Conservation (phyloP, 164 flowering plant species). For the Santalum album region DNA sequence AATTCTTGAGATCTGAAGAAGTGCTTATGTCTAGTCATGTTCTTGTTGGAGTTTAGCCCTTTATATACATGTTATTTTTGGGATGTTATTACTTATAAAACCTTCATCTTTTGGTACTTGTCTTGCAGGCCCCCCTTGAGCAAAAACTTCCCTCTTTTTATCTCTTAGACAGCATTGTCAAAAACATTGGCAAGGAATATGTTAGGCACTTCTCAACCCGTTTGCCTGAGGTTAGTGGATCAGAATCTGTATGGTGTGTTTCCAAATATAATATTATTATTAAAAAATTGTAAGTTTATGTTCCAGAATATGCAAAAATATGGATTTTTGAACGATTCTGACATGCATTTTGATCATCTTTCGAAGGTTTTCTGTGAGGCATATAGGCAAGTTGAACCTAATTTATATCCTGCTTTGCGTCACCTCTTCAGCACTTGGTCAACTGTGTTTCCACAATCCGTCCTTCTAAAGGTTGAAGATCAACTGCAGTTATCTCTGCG, state of each 20-base stretch:
- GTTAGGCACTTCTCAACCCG: conserved; percentile 61
- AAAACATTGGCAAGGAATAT: conserved; percentile 82
- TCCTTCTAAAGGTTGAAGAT: conserved; percentile 54
- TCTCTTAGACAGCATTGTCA: conserved; percentile 90
- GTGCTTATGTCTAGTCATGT: too few species aligned
- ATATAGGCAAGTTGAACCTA: conserved; percentile 72
- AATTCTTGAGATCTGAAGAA: too few species aligned
- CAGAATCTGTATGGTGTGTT: background rate
- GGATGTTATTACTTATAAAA: too few species aligned
- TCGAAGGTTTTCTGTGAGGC: conserved; percentile 79
- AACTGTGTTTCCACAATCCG: conserved; percentile 61
- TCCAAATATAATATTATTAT: background rate
- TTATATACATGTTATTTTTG: too few species aligned
- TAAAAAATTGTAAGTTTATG: background rate
- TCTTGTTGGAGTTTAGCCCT: too few species aligned
- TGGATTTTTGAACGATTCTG: background rate
- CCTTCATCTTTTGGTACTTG: too few species aligned
- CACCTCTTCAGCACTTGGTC: conserved; percentile 96
- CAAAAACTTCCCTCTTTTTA: conserved; percentile 85
- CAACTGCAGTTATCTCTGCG: conserved; percentile 51
- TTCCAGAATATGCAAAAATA: background rate
- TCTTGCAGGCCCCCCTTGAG: conserved; percentile 64
- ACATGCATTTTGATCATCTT: conserved; percentile 1
- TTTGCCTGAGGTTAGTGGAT: conserved; percentile 68
- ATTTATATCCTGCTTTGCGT: conserved; percentile 53